phyloP scores from a whole-genome alignment of 495 filamentous ascomycete genomes.

The Xylaria venustula region DNA sequence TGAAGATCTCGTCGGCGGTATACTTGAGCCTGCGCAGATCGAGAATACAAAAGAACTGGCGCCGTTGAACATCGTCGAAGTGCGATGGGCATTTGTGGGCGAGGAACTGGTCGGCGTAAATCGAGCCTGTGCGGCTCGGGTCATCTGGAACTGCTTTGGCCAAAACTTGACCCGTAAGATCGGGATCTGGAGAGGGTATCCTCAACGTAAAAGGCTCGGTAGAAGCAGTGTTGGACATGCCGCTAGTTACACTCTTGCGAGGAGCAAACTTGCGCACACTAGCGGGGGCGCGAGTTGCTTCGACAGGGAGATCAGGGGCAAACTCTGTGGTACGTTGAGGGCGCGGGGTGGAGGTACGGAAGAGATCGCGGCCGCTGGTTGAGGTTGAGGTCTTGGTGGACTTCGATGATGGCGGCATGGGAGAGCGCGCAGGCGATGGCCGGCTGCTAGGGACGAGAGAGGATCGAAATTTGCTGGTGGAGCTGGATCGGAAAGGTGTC shows the following conservation, averaged over 20 bases:
- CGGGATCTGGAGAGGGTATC: constrained; percentile 44
- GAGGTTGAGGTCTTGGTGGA: constrained; percentile 9
- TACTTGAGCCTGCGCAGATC: constrained; percentile 53
- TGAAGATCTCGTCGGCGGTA: constrained; percentile 50
- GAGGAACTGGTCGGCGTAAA: constrained; percentile 52
- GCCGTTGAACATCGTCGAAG: constrained; percentile 46
- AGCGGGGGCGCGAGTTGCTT: constrained; percentile 17
- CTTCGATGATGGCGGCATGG: constrained; percentile 14
- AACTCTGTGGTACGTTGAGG: constrained; percentile 31
- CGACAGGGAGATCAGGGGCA: constrained; percentile 34
- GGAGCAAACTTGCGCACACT: constrained; percentile 24
- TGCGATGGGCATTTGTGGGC: constrained; percentile 46
- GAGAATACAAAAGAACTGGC: constrained; percentile 54
- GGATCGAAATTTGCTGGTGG: constrained; percentile 26
- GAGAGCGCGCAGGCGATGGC: constrained; percentile 18
- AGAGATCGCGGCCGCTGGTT: constrained; percentile 30
- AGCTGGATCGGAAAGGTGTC: constrained; percentile 31
- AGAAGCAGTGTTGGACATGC: constrained; percentile 35
- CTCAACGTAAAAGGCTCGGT: constrained; percentile 47
- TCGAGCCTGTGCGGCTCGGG: constrained; percentile 36
- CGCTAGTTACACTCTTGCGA: constrained; percentile 26
- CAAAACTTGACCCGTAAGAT: constrained; percentile 46
- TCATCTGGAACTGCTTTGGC: constrained; percentile 45
- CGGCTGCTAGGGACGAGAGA: constrained; percentile 28
- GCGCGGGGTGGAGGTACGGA: constrained; percentile 38